Evolutionary conservation across 2,329 filamentous ascomycete species (phyloP), one percentile per base, ranked within the genome.

Genomic region (Chaetomium sp.): DNA sequence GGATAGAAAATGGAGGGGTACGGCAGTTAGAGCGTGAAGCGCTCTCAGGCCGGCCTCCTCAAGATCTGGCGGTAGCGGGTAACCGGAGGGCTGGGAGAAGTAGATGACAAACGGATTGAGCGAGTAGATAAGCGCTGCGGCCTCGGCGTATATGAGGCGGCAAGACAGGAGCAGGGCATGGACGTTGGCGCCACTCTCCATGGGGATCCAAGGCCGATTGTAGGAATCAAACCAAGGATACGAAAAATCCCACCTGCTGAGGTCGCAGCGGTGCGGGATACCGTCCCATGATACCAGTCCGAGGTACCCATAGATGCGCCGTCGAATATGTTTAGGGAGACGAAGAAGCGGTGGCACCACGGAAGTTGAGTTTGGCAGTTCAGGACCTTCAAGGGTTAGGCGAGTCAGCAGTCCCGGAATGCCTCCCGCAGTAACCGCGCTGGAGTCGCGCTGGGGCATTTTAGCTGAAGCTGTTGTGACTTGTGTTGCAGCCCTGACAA

Each of bases 221-320:
- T 5, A 19, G 36, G 32, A 34, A 11, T 4, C 11, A 36, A 19
- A 41, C 19, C 10, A 41, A 36, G 40, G 8, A 44, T 38, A 27
- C n/a, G 27, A 37, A 43, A 19, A 19, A 37, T 40, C 43, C 43
- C 9, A 40, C 49, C 33, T 32, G 36, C 43, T 27, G 19, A 53
- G 40, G 43, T 47, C 51, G 51, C 46, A 53, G 35, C 42, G 35
- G 27, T 47, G 47, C 12, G 51, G 51, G 19, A 9, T 19, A 44
- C 51, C 44, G 36, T 53, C 11, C 51, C 51, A 53, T 37, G 51
- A 47, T 8, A 44, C 51, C 43, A 53, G 40, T n/a, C 51, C 51
- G 27, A 53, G 40, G 43, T 47, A 53, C 27, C 51, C 36, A 37
- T 53, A 53, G 34, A 53, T 19, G 27, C 36, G 51, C 27, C 40